Conservation (phyloP, 768 basidiomycete genomes). For the Podaxis carcinomalis region DNA sequence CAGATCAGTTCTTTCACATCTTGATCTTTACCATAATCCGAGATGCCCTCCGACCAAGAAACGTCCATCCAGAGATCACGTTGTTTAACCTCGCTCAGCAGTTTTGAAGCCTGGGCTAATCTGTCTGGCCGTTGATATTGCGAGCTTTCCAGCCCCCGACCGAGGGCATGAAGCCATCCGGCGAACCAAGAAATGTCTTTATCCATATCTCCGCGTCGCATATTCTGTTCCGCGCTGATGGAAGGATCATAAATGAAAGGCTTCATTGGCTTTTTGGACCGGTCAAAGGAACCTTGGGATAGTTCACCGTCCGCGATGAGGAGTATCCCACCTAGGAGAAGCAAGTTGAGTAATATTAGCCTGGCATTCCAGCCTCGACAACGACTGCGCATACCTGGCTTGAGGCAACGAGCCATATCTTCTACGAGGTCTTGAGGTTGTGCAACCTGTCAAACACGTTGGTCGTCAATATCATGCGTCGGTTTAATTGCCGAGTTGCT, state of each 20-base stretch:
- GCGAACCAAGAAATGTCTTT: not conserved
- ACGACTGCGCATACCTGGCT: not conserved
- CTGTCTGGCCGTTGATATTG: not conserved
- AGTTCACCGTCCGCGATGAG: not conserved
- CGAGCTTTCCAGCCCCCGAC: not conserved
- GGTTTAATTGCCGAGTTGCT: not conserved
- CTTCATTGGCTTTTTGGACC: not conserved
- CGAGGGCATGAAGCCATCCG: not conserved
- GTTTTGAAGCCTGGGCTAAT: not conserved
- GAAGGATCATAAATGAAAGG: not conserved
- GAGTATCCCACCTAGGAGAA: not conserved
- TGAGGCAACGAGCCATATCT: not conserved
- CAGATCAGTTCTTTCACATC: not conserved
- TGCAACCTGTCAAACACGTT: not conserved
- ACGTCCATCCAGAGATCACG: slow-evolving; percentile 1
- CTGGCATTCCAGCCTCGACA: not conserved
- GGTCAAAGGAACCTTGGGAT: not conserved
- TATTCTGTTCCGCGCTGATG: not conserved
- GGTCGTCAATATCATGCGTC: not conserved
- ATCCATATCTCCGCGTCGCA: not conserved
- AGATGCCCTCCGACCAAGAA: not conserved
- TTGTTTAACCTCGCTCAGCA: not conserved
- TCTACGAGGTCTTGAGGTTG: not conserved
- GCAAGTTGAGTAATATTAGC: not conserved
- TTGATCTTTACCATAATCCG: not conserved